Evolutionary conservation across 169 alveolate genomes (phyloP), one percentile per base, ranked within the genome.

Genomic region (Eimeria tenella): DNA sequence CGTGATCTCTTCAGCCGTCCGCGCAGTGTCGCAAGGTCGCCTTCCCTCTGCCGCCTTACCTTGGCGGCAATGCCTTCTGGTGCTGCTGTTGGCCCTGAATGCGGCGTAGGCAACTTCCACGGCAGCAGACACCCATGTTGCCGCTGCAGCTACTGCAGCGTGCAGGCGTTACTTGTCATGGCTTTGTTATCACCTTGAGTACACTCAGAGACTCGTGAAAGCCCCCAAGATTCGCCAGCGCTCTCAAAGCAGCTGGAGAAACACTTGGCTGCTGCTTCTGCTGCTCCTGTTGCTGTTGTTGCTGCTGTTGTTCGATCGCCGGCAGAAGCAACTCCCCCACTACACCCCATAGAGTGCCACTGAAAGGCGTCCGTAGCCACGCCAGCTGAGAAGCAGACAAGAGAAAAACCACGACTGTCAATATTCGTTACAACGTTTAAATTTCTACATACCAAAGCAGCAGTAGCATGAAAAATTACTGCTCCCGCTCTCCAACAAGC

Each of bases 251-350:
- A 13, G 86, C 60, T 52, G 86, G 86, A 10, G 86, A 75, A 4
- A 75, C 68, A 25, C 86, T n/a, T n/a, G n/a, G 31, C 4, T 68
- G 77, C 77, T 68, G 77, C 42, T 31, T 31, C 2, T 65, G 74
- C 23, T 65, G 49, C 63, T 75, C 63, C 86, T 75, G 86, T 62
- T 75, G 86, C 23, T 75, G 86, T 7, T 75, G 86, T 25, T 75
- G 86, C 65, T 75, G 86, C 25, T 75, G 86, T 7, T 75, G 86
- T 62, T 75, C 86, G 4, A 75, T 52, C 10, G 63, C 86, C 17
- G 86, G 86, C 63, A 75, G 86, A 17, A 75, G 86, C 86, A 75
- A 49, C 86, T 75, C 86, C 68, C 86, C 86, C 86, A 75, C 86
- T 42, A 75, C 63, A 10, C 63, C 60, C 86, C 86, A 75, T 17